Base-by-base conservation (phyloP, 2,329 filamentous ascomycete species). In the Pyrenophora teres region DNA sequence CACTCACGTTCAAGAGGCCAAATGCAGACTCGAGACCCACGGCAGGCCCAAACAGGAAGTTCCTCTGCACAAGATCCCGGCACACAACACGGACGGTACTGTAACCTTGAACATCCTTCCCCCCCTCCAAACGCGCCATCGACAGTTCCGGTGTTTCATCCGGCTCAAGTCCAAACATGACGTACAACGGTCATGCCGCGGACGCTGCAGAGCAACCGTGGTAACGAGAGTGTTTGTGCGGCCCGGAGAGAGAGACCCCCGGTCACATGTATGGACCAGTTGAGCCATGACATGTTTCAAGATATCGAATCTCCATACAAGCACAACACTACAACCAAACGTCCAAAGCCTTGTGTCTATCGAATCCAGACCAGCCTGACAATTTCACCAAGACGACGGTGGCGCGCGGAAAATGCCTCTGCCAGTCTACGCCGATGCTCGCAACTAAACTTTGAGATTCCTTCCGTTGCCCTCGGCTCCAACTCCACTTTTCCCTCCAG, bases 131-230 rank as follows among this genome's bases (percentile, higher is more conserved):
- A 47, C 48, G 36, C 43, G 36, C 43, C 31, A 46, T 46, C 21
- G 42, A 39, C 43, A 23, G 37, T 19, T 43, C 42, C 50, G 53
- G 53, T 33, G 53, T 56, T 56, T 56, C 50, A 53, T 23, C 33
- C 33, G 38, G 19, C 25, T 21, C 25, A 46, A 44, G 25, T 23
- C 15, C 43, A 53, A 56, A 50, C 38, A 40, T 46, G 46, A 54
- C 46, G 43, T 42, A 46, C 49, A 54, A 50, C 53, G 53, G 53
- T 37, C 18, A 43, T 40, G 33, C 31, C 43, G 18, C 32, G 38
- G 25, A 40, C n/a, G 15, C 40, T 45, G 6, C 10, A 40, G 30
- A 36, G n/a, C 19, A 43, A 46, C 45, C 40, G 46, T 45, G 50
- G 33, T 47, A 27, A 39, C 36, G 23, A 23, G 19, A 21, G 27